A percentile compares a stretch with the other conserved stretches of the same genome.
phyloP scores from a whole-genome alignment of 2,329 filamentous ascomycete genomes.

The Epichloe sp. region DNA sequence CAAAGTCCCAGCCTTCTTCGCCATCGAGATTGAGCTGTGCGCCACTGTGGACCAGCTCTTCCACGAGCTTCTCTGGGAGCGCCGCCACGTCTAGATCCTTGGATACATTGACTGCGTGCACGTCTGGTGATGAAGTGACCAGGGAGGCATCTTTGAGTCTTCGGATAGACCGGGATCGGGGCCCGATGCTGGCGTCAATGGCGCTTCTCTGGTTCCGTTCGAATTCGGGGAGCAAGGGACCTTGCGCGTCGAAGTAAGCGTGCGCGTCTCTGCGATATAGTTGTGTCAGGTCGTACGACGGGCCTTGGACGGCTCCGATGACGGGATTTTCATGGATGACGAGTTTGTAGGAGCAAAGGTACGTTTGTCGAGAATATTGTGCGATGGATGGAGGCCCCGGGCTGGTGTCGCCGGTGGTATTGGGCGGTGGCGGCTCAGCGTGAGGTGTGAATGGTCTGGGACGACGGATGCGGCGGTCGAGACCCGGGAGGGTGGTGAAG shows the following conservation, averaged over 20 bases:
- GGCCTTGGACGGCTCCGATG: slow-evolving; percentile 44
- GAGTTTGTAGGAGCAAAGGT: slow-evolving; percentile 28
- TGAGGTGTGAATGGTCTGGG: slow-evolving; percentile 39
- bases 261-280: slow-evolving; percentile 38
- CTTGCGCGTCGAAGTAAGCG: slow-evolving; percentile 25
- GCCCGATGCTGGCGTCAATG: slow-evolving; percentile 14
- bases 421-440: slow-evolving; percentile 31
- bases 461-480: slow-evolving; percentile 24
- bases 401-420: slow-evolving; percentile 1
- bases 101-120: slow-evolving; percentile 14
- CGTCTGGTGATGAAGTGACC: not conserved
- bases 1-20: slow-evolving; percentile 21
- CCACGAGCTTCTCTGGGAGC: slow-evolving; percentile 10
- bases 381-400: slow-evolving; percentile 9
- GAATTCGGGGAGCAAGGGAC: slow-evolving; percentile 31
- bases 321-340: slow-evolving; percentile 28
- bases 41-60: slow-evolving; percentile 12
- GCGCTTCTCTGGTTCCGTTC: slow-evolving; percentile 33
- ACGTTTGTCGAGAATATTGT: slow-evolving; percentile 15
- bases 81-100: slow-evolving; percentile 17
- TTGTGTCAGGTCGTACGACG: slow-evolving; percentile 31
- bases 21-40: slow-evolving; percentile 16
- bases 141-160: slow-evolving; percentile 12
- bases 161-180: slow-evolving; percentile 13
- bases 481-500: slow-evolving; percentile 24